A percentile compares a stretch with the other conserved stretches of the same genome.
These are phyloP conservation scores for Fonsecaea pedrosoi DNA, from an alignment of 2,329 filamentous ascomycete genomes.

Conservation along the genomic window DNA sequence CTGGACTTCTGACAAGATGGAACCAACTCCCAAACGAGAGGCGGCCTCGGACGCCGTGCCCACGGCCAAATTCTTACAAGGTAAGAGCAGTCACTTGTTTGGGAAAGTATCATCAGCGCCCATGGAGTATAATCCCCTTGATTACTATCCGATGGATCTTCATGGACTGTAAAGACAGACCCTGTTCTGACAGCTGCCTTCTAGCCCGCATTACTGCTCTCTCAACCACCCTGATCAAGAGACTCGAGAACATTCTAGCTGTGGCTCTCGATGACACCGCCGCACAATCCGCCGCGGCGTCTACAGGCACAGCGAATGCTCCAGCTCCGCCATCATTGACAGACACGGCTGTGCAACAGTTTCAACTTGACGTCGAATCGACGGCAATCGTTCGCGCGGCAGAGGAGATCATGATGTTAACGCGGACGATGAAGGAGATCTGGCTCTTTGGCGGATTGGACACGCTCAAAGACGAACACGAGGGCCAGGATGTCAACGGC, in stretches of 20 bases:
- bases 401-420: slow-evolving; percentile 67
- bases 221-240: slow-evolving; percentile 35
- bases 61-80: slow-evolving; percentile 35
- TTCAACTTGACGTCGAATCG: slow-evolving; percentile 60
- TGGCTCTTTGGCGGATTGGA: slow-evolving; percentile 72
- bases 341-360: slow-evolving; percentile 63
- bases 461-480: slow-evolving; percentile 55
- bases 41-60: slow-evolving; percentile 29
- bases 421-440: slow-evolving; percentile 68
- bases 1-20: slow-evolving; percentile 20
- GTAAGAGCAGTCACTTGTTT: slow-evolving; percentile 15
- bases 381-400: slow-evolving; percentile 65
- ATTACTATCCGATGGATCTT: neutral
- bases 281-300: slow-evolving; percentile 5
- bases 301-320: slow-evolving; percentile 8
- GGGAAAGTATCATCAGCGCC: neutral
- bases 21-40: slow-evolving; percentile 23
- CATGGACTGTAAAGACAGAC: neutral
- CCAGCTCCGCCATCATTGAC: slow-evolving; percentile 46
- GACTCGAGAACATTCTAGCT: slow-evolving; percentile 38
- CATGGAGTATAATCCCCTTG: neutral
- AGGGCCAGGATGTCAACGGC: slow-evolving; percentile 48
- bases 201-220: slow-evolving; percentile 37
- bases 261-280: slow-evolving; percentile 30
- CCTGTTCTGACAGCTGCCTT: slow-evolving; percentile 8